phyloP scores from a whole-genome alignment of 768 basidiomycete species.

The Termitomyces sp. region DNA sequence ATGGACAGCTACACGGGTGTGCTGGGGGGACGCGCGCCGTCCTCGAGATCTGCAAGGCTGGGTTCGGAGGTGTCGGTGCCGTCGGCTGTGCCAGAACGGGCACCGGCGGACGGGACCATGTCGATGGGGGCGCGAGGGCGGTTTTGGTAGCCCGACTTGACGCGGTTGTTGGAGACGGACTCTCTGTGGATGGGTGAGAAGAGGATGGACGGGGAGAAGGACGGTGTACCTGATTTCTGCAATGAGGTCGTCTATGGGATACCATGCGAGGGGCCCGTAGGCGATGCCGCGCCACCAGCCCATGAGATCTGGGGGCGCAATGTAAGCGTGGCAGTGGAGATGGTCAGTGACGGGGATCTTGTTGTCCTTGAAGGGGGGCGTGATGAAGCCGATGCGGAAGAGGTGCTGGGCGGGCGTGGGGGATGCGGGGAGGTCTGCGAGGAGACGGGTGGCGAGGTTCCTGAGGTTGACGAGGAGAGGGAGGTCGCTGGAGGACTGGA shows the following conservation, averaged over 20 bases:
- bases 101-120: constrained; percentile 64
- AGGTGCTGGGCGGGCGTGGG: constrained; percentile 16
- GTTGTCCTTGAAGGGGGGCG: constrained; percentile 69
- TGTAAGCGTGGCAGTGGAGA: constrained; percentile 71
- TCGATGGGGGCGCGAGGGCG: constrained; percentile 64
- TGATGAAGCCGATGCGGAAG: constrained; percentile 73
- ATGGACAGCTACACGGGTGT: constrained; percentile 32
- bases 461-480: constrained; percentile 63
- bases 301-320: constrained; percentile 55
- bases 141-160: constrained; percentile 70
- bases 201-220: background rate
- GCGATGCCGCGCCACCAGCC: constrained; percentile 72
- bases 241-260: constrained; percentile 70
- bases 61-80: constrained; percentile 57
- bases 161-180: constrained; percentile 73
- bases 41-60: constrained; percentile 43
- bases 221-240: constrained; percentile 65
- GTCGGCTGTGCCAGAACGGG: constrained; percentile 57
- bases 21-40: constrained; percentile 20
- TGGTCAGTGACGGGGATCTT: constrained; percentile 80
- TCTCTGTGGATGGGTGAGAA: constrained; percentile 41
- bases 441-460: constrained; percentile 50
- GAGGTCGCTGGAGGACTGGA: constrained; percentile 67
- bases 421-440: constrained; percentile 31
- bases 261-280: constrained; percentile 69